Percentiles rank a stretch among this genome's conserved stretches.
Evolutionary conservation across 2,329 filamentous ascomycete species (phyloP).

Genomic region (Penicillium concentricum): DNA sequence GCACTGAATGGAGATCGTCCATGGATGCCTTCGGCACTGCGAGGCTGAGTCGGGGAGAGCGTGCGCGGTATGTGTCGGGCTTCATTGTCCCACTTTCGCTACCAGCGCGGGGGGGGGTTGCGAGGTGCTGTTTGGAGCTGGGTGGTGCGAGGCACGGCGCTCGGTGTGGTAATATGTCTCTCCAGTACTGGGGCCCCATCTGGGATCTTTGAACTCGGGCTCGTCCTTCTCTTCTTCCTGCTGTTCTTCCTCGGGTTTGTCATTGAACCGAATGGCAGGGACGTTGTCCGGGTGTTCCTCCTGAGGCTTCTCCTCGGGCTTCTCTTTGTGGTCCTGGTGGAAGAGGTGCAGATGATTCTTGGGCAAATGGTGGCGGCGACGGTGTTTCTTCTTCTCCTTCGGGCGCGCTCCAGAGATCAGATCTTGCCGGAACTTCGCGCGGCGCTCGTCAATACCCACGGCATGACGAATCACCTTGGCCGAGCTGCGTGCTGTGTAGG

Average conservation of each 20-base stretch:
- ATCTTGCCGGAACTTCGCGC: slow-evolving; percentile 60
- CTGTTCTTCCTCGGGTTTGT: slow-evolving; percentile 10
- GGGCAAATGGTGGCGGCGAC: slow-evolving; percentile 21
- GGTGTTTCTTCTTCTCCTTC: slow-evolving; percentile 19
- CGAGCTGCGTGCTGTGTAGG: slow-evolving; percentile 55
- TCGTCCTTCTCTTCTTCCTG: slow-evolving; percentile 1
- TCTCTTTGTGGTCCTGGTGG: slow-evolving; percentile 17
- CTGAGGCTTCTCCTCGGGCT: slow-evolving; percentile 2
- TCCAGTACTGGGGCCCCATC: slow-evolving; percentile 18
- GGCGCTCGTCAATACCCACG: slow-evolving; percentile 57
- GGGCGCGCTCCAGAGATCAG: slow-evolving; percentile 49
- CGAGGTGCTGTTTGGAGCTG: slow-evolving; percentile 17
- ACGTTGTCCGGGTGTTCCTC: slow-evolving; percentile 20
- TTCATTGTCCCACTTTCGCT: slow-evolving; percentile 13
- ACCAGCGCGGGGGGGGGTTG: slow-evolving; percentile 2
- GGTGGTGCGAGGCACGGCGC: slow-evolving; percentile 5
- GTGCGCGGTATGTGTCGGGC: slow-evolving; percentile 30
- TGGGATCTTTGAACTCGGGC: slow-evolving; percentile 1
- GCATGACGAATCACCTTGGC: slow-evolving; percentile 58
- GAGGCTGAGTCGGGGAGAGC: slow-evolving; percentile 25
- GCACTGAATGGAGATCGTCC: slow-evolving; percentile 33
- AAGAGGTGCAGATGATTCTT: slow-evolving; percentile 24
- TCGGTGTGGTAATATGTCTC: slow-evolving; percentile 33
- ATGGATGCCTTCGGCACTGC: slow-evolving; percentile 30
- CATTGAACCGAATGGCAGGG: slow-evolving; percentile 35